Base-by-base conservation (phyloP, 495 filamentous ascomycete species). In the Penicillium turbatum region DNA sequence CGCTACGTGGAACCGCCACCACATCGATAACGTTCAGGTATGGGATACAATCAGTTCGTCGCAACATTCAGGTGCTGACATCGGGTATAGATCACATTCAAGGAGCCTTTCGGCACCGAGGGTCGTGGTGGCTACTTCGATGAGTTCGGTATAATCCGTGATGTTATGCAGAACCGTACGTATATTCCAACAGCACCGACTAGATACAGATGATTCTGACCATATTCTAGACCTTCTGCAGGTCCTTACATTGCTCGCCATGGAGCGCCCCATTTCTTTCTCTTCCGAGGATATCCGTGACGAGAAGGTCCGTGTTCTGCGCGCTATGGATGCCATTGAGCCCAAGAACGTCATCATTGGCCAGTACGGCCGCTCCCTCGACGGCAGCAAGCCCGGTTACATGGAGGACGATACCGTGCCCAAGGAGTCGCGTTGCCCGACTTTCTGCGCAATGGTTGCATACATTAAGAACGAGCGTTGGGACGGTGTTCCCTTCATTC, bases 261-360 rank as follows among this genome's bases (percentile, higher is more conserved):
- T 99, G 95, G 95, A 99, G 77, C 82, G 95, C 48, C 95, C 95
- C 35, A 93, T 97, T 68, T 97, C 92, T 7, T 97, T 99, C 79
- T 97, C 93, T 17, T 82, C 95, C 27, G 95, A 99, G 67, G 95
- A 99, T 66, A 96, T 99, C 60, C 90, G 95, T 64, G 95, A 99
- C 68, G 95, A 99, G 75, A 99, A 99, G 79, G 92, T 81, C 55
- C 87, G 95, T 58, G 95, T 99, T 17, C 82, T 99, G 38, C 87
- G 93, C 59, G 89, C 85, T 36, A 97, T 97, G 67, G 88, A 90
- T 45, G 81, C 90, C 11, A 97, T 99, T 65, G 91, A 99, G 78
- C 95, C 95, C 55, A 99, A 97, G 85, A 93, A 99, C 68, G 95
- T 99, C 70, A 99, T 99, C 71, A 99, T 99, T 63, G 95, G 95